phyloP scores from a whole-genome alignment of 495 filamentous ascomycete genomes.

The Astrothelium macrocarpum region DNA sequence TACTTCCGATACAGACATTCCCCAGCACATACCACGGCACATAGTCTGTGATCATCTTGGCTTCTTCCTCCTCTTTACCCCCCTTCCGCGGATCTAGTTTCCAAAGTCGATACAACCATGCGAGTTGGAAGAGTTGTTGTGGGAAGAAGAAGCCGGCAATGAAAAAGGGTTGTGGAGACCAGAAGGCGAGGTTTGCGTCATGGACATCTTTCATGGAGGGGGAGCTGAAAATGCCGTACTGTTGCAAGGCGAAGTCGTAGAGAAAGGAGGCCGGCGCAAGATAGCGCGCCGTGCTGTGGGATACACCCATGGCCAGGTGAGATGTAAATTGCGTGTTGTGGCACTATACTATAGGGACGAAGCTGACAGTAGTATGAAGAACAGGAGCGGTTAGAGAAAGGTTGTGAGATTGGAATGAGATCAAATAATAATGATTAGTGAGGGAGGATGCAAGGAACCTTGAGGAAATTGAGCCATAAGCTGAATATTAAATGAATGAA shows the following conservation, averaged over 20 bases:
- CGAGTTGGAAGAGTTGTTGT: constrained; percentile 44
- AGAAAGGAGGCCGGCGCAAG: constrained; percentile 39
- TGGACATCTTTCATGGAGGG: constrained; percentile 46
- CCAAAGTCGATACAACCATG: constrained; percentile 42
- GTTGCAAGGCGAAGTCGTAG: constrained; percentile 40
- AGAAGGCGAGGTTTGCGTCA: constrained; percentile 43
- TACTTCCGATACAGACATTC: constrained; percentile 44
- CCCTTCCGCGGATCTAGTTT: constrained; percentile 32
- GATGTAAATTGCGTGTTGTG: not conserved
- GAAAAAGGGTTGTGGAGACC: constrained; percentile 42
- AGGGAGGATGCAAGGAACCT: not conserved
- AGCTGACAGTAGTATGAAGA: not conserved
- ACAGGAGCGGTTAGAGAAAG: not conserved
- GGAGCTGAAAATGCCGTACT: constrained; percentile 35
- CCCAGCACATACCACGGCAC: constrained; percentile 40
- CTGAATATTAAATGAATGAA: not conserved
- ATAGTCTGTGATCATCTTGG: constrained; percentile 36
- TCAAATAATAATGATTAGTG: not conserved
- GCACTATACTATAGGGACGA: not conserved
- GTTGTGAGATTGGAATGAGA: not conserved
- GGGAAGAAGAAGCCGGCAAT: constrained; percentile 47
- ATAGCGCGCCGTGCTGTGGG: constrained; percentile 21
- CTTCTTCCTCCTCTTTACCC: constrained; percentile 22
- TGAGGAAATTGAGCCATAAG: not conserved
- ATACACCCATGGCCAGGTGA: constrained; percentile 24